Evolutionary conservation across 1,139 yeast species (phyloP), one percentile per base, ranked within the genome.

Genomic region (Tardiomyces blankii): DNA sequence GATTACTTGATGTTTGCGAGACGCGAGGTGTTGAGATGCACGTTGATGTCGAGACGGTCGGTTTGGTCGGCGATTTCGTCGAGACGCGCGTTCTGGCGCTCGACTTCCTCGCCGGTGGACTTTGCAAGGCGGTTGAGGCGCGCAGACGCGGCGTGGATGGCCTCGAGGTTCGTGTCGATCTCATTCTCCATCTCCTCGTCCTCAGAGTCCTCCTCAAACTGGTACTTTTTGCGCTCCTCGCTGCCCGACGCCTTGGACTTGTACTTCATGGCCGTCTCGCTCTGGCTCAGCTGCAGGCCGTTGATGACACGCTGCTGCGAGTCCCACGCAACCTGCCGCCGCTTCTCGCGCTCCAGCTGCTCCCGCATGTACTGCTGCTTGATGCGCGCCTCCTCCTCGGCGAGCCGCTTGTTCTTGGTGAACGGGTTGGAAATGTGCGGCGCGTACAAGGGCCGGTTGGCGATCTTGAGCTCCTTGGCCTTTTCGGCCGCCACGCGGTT

Each of bases 381-480:
- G 52, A 88, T 72, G 48, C 72, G 72, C 47, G 77, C 84, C 63
- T 89, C 97, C 55, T 79, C 80, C 54, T 82, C 86, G 54, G 82
- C 79, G 53, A 80, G 71, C 54, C 93, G 73, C 38, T 87, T 74
- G 57, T 85, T 85, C 44, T 84, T 81, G 56, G 87, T 88, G 69
- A 91, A 89, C 32, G 97, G 97, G 60, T 89, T 89, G 23, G 74
- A 64, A 28, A 83, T 77, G 49, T 87, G 88, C 12, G 94, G 89
- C 19, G 88, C 80, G 62, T 89, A 80, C 52, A 91, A 77, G 46
- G 88, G 79, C 49, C 97, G 73, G 65, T 87, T 88, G 55, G 86
- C 74, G 54, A 87, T 76, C 57, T 80, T 77, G 57, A 93, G 74
- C 59, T 88, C 93, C 46, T 75, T 75, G 38, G 91, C 93, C 64